Evolutionary conservation across 2,329 filamentous ascomycete species (phyloP).

Genomic region (Lecanicillium sp.): DNA sequence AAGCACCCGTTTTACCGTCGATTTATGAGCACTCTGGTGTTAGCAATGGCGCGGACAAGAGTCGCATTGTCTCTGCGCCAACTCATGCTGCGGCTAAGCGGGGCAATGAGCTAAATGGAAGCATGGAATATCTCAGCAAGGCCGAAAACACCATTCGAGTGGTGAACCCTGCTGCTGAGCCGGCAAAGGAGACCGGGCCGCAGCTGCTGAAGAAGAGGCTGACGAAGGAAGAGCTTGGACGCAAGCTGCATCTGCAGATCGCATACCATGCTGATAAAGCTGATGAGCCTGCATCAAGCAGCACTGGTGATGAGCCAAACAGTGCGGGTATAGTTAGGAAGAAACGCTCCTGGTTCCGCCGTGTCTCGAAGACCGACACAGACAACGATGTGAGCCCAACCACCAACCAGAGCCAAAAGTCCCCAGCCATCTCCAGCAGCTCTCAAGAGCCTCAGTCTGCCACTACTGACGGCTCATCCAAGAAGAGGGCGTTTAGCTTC

Average conservation of each 20-base stretch:
- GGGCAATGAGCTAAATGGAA: slow-evolving; percentile 23
- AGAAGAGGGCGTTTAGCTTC: slow-evolving; percentile 46
- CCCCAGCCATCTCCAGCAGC: slow-evolving; percentile 14
- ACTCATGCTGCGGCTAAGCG: slow-evolving; percentile 24
- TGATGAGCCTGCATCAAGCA: slow-evolving; percentile 12
- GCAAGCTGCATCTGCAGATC: slow-evolving; percentile 13
- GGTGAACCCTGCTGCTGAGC: slow-evolving; percentile 39
- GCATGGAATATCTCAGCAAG: slow-evolving; percentile 36
- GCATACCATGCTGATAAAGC: slow-evolving; percentile 10
- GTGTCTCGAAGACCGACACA: slow-evolving; percentile 29
- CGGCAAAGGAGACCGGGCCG: slow-evolving; percentile 27
- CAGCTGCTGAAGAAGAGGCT: slow-evolving; percentile 35
- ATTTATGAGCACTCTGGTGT: slow-evolving; percentile 35
- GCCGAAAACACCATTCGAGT: slow-evolving; percentile 47
- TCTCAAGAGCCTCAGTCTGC: slow-evolving; percentile 16
- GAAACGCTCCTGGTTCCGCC: slow-evolving; percentile 44
- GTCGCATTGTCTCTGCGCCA: slow-evolving; percentile 40
- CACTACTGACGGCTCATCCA: slow-evolving; percentile 22
- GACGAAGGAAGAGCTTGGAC: slow-evolving; percentile 14
- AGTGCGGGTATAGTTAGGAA: slow-evolving; percentile 28
- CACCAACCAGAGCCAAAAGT: slow-evolving; percentile 9
- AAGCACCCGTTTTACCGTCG: slow-evolving; percentile 34
- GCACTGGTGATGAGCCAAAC: slow-evolving; percentile 12
- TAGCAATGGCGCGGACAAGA: slow-evolving; percentile 23
- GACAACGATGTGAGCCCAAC: slow-evolving; percentile 3